Evolutionary conservation across 192 early-diverging fungal species (phyloP), one percentile per base, ranked within the genome.

Genomic region (Coemansia sp.): DNA sequence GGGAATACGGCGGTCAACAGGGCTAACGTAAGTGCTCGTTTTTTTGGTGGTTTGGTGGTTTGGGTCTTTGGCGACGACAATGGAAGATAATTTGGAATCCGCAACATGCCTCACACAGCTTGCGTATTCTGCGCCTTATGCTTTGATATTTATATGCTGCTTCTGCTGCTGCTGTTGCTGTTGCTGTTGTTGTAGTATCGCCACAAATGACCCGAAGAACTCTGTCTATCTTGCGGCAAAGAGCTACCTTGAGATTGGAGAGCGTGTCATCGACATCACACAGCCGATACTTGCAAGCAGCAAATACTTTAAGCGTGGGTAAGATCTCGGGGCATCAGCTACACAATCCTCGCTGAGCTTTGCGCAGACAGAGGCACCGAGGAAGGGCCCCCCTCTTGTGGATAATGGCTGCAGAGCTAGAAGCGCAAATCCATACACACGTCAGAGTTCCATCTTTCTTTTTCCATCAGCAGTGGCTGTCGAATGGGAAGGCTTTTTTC

Each of bases 1-100:
- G 6, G 78, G 78, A 12, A 72, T 71, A 24, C 69, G 73, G 18
- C 44, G 78, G 63, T 75, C 73, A 15, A 62, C 73, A 1, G 77
- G 77, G 0, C 39, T 70, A 41, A 71, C 77, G 77, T 79, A 79
- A 63, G 72, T 53, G 56, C 18, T 12, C n/a, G n/a, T n/a, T 9
- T 21, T 24, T 20, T 49, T 18, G 48, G 16, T 53, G 11, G 20
- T 53, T 52, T 21, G 7, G 44, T 46, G 23, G 4, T 53, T 11
- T 21, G 16, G 9, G 6, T 30, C 30, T 30, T 30, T 30, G 30
- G 30, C 30, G 30, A 3, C 30, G 30, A 30, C 30, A 30, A 3
- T 30, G 30, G 30, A 3, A 30, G 30, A 30, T 30, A 30, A 30
- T 30, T 30, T 30, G 30, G 30, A 49, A 7, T 2, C n/a, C 46